Base-by-base conservation (phyloP, 768 basidiomycete genomes). In the Rhodotorula babjevae region DNA sequence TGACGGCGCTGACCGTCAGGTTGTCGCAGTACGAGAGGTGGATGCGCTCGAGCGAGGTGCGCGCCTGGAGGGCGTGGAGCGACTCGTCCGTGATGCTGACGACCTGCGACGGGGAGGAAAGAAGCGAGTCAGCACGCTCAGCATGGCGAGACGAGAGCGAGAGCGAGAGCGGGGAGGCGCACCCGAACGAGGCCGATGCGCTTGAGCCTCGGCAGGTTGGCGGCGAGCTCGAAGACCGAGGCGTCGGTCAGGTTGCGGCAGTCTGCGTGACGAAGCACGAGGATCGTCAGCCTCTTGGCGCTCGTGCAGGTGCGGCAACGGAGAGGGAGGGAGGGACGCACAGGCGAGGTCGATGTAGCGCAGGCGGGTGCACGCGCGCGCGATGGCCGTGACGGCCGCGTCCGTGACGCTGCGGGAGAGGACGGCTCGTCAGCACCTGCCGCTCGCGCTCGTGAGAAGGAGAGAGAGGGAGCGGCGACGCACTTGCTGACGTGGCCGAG, bases 21-120 rank as follows among this genome's bases (percentile, higher is more conserved):
- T 94, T 91, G 80, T 96, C 92, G 81, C 96, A 99, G 80, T 98
- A 97, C 5, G 93, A 96, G 61, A 99, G 84, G 82, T 99, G 96
- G 31, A 99, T 92, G 53, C 96, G 89, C 80, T 99, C 96, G 33
- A 98, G 85, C 16, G 92, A 89, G 42, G 87, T 87, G 25, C 92
- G 87, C 72, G 92, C 90, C 16, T 88, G 91, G 18, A 99, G 86
- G 2, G 93, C 85, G 79, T 90, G 90, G 46, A 98, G 88, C 4
- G 92, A 92, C 77, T 95, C 88, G 79, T 99, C 96, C 19, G 96
- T 99, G 67, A 99, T 83, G 77, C 93, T 92, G 79, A 84, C 87
- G 61, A 97, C 81, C 81, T 83, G 8, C 23, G 44, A 46, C 5
- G 36, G 36, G 5, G 36, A 9, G 4, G 40, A 5, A 27, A 49